Conservation (phyloP, 148 eudicot genomes). For the Camellia sinensis region DNA sequence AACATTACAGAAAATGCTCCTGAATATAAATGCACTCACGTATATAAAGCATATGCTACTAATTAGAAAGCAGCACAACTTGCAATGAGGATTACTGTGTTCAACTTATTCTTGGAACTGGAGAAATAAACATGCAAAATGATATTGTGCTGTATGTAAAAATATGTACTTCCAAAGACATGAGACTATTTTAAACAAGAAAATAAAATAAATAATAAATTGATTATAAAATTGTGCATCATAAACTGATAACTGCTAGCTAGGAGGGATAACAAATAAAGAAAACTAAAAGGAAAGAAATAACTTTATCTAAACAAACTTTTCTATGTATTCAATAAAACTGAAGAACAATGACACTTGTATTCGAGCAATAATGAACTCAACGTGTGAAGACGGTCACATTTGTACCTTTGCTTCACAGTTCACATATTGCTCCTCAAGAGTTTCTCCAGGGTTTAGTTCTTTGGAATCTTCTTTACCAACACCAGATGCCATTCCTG, state of each 20-base stretch:
- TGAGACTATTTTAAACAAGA: not conserved
- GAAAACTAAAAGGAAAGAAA: not conserved
- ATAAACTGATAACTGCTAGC: no score
- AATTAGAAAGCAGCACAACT: conserved; percentile 4
- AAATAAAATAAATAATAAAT: not conserved
- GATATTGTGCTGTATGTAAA: not conserved
- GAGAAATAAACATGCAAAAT: not conserved
- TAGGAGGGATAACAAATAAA: not conserved
- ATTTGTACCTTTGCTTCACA: conserved; percentile 82
- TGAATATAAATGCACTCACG: not conserved
- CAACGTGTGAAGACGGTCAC: not conserved
- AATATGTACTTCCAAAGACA: not conserved
- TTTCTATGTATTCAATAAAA: not conserved
- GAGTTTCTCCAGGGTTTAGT: conserved; percentile 61
- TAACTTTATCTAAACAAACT: not conserved
- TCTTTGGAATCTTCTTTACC: conserved; percentile 42
- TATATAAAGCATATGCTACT: no score
- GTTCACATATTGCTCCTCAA: conserved; percentile 89
- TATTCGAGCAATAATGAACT: not conserved
- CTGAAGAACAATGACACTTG: not conserved
- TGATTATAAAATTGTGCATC: conserved; percentile 8
- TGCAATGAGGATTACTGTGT: not conserved
- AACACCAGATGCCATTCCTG: conserved; percentile 31
- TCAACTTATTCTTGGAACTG: not conserved
- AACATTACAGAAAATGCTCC: no score